Conservation (phyloP, 495 filamentous ascomycete species). For the Lindgomyces ingoldianus region DNA sequence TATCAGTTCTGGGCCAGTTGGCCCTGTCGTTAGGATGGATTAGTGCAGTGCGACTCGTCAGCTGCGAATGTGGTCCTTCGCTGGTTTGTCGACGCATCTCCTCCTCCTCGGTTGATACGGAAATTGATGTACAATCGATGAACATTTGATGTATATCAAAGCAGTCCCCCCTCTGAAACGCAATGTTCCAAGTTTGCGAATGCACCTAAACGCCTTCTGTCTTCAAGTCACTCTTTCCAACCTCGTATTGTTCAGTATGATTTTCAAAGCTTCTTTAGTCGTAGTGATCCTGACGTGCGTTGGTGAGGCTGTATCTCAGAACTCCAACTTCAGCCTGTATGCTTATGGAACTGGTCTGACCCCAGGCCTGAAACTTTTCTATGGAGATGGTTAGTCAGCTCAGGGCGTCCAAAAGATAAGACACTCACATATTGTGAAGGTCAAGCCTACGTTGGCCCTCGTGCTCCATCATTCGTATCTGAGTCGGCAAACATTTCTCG, state of each 20-base stretch:
- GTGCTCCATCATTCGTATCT: conserved; percentile 15
- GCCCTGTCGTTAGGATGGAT: conserved; percentile 9
- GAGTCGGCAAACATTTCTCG: conserved; percentile 21
- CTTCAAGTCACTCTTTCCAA: neutral
- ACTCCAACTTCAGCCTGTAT: conserved; percentile 16
- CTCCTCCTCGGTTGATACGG: neutral
- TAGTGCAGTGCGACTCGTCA: conserved; percentile 12
- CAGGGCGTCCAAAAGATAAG: neutral
- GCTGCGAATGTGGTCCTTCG: neutral
- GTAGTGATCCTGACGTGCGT: neutral
- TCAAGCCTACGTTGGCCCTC: conserved; percentile 17
- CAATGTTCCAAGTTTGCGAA: too few relatives aligned
- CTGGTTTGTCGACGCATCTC: neutral
- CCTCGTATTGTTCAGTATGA: conserved; percentile 4
- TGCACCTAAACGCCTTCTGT: too few relatives aligned
- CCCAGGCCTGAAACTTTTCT: conserved; percentile 21
- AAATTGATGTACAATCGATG: neutral
- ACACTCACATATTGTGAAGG: conserved; percentile 8
- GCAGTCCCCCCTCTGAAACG: neutral
- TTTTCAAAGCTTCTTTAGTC: neutral
- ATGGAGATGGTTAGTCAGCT: conserved; percentile 19
- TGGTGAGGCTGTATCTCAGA: neutral
- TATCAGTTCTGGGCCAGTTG: neutral
- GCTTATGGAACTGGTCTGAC: conserved; percentile 15
- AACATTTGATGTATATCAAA: conserved; percentile 8